A percentile compares a stretch with the other conserved stretches of the same genome.
phyloP scores from a whole-genome alignment of 345 rosid species.

The Populus tremula region DNA sequence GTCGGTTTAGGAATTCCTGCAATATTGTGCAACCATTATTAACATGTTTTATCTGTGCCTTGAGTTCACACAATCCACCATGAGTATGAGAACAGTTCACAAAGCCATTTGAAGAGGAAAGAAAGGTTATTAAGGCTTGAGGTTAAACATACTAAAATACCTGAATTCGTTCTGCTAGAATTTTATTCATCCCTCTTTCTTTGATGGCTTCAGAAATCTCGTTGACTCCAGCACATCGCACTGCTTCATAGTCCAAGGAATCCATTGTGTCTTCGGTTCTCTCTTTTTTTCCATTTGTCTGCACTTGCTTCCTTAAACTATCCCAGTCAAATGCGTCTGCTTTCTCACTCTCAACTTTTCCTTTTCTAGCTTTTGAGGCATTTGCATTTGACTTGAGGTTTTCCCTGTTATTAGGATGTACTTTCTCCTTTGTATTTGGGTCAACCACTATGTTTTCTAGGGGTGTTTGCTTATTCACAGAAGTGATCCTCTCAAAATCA shows the following conservation, averaged over 20 bases:
- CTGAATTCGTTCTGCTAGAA: conserved; percentile 86
- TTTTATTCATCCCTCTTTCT: conserved; percentile 87
- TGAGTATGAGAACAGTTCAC: conserved; percentile 1
- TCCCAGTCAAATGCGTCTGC: conserved; percentile 73
- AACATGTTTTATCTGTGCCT: conserved; percentile 6
- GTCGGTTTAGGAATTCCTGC: conserved; percentile 78
- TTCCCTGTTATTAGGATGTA: conserved; percentile 24
- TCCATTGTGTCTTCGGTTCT: conserved; percentile 57
- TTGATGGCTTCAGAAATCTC: conserved; percentile 63
- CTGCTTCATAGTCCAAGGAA: conserved; percentile 80
- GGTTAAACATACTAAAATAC: conserved; percentile 32
- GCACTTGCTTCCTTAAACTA: conserved; percentile 54
- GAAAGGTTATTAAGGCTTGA: conserved; percentile 1
- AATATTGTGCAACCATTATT: conserved; percentile 24
- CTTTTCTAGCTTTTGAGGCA: conserved; percentile 44
- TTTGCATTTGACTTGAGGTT: conserved; percentile 30
- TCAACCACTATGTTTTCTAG: conserved; percentile 27
- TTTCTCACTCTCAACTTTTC: conserved; percentile 39
- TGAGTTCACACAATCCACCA: neutral
- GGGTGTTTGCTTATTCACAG: conserved; percentile 21
- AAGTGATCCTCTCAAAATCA: conserved; percentile 28
- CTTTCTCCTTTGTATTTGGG: conserved; percentile 37
- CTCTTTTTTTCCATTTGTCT: conserved; percentile 39
- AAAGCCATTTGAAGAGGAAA: conserved; percentile 11
- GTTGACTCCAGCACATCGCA: conserved; percentile 51